Evolutionary conservation across 2,329 filamentous ascomycete species (phyloP), one percentile per base, ranked within the genome.

Genomic region (Curvularia verruculosa): DNA sequence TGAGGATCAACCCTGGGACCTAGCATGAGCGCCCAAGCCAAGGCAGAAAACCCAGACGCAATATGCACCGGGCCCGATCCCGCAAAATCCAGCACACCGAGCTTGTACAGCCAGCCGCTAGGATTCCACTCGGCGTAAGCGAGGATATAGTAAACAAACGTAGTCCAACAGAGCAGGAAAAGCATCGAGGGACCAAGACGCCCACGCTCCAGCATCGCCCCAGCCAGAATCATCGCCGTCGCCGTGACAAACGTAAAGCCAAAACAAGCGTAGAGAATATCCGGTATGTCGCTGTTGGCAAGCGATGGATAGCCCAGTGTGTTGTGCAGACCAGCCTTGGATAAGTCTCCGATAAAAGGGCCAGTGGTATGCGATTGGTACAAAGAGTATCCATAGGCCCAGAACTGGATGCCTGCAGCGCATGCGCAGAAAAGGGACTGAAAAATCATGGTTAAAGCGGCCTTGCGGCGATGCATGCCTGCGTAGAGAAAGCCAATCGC

Each of bases 61-160:
- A 92, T 89, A 77, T 92, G 89, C 19, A 92, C 89, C 36, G 89
- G 89, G 12, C 88, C 89, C 44, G 88, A 89, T 43, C 89, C 89
- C 31, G 89, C 89, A 67, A 91, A 92, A 75, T 92, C 89, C 65
- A 90, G 84, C 24, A 87, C 85, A 46, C 87, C 87, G 40, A 91
- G 82, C 19, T 84, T 83, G 76, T 82, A 87, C 26, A 90, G 82
- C 88, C 89, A 92, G 45, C 89, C 89, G 60, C 86, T 87, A 49
- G 81, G 78, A 75, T 91, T 91, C 89, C 89, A 92, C 44, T 89
- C 91, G 84, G 89, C 91, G 77, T 89, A 90, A 45, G 89, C 89
- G 59, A 91, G 57, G n/a, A 71, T 56, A n/a, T 74, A 74, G 55
- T 75, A 74, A 1, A 74, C 72, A 18, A 74, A 74, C 1, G 72